Conservation (phyloP, 768 basidiomycete genomes). For the Coprinellus aureogranulatus region DNA sequence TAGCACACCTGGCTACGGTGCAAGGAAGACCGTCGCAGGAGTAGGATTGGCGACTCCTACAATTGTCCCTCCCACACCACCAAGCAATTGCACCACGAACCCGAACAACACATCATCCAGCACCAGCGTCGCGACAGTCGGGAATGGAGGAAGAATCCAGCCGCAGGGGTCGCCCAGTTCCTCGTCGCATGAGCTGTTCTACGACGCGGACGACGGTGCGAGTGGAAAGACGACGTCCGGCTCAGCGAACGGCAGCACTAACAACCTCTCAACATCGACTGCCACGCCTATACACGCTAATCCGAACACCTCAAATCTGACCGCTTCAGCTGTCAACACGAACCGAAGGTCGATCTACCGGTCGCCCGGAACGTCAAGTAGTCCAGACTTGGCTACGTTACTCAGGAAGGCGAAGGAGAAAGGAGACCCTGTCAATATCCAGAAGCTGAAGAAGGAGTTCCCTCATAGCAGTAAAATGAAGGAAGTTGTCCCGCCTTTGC, state of each 20-base stretch:
- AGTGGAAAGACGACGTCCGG: conserved; percentile 14
- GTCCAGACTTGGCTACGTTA: conserved; percentile 87
- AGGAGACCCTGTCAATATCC: conserved; percentile 40
- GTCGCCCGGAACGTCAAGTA: conserved; percentile 84
- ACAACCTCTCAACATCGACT: conserved; percentile 3
- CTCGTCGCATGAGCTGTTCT: conserved; percentile 56
- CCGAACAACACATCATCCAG: conserved; percentile 43
- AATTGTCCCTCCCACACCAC: conserved; percentile 52
- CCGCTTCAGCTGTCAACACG: conserved; percentile 36
- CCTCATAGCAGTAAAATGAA: conserved; percentile 20
- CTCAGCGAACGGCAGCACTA: conserved; percentile 1
- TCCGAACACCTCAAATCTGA: not conserved
- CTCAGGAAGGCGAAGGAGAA: conserved; percentile 79
- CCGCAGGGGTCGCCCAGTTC: conserved; percentile 36
- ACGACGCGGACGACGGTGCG: conserved; percentile 67
- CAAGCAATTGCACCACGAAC: conserved; percentile 65
- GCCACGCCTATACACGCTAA: not conserved
- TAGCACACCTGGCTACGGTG: conserved; percentile 15
- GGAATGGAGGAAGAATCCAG: conserved; percentile 14
- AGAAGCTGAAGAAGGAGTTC: conserved; percentile 29
- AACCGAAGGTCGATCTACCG: conserved; percentile 86
- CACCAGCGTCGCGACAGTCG: conserved; percentile 19
- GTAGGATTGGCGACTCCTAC: not conserved
- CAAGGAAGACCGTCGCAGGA: conserved; percentile 5
- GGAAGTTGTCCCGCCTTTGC: conserved; percentile 46